Percentiles rank a stretch among this genome's conserved stretches.
Conservation (phyloP, 768 basidiomycete species). For the Xanthoconium purpureum region DNA sequence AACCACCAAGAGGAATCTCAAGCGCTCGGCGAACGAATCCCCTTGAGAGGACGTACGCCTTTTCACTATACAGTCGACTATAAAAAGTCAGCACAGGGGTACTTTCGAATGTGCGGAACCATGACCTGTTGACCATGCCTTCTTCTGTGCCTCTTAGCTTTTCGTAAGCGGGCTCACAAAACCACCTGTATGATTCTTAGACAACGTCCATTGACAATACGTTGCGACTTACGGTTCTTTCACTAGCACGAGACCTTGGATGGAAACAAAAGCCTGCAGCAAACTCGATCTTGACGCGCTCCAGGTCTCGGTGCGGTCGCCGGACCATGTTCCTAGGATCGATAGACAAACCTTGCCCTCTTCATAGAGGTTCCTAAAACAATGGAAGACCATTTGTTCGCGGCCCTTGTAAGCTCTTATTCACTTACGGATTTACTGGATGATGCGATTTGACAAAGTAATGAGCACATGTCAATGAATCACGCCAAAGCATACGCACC, state of each 20-base stretch:
- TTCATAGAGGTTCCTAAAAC: conserved; percentile 79
- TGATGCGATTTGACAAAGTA: neutral
- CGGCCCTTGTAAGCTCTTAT: neutral
- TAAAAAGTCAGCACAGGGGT: conserved; percentile 1
- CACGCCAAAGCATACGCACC: conserved; percentile 14
- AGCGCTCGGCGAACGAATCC: conserved; percentile 89
- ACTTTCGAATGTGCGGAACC: neutral
- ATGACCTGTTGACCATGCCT: conserved; percentile 79
- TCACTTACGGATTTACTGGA: conserved; percentile 70
- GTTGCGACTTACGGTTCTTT: conserved; percentile 74
- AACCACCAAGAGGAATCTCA: conserved; percentile 67
- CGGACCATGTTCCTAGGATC: conserved; percentile 88
- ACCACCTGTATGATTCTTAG: conserved; percentile 54
- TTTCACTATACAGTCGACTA: conserved; percentile 90
- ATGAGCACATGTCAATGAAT: neutral
- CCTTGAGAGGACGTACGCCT: conserved; percentile 86
- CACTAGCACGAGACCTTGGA: conserved; percentile 90
- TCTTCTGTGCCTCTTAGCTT: conserved; percentile 89
- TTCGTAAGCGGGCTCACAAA: conserved; percentile 91
- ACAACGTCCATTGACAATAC: neutral
- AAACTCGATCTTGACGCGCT: conserved; percentile 79
- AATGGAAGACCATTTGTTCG: neutral
- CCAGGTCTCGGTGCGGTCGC: conserved; percentile 88
- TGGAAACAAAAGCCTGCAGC: conserved; percentile 89
- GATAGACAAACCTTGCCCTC: conserved; percentile 95